These are phyloP conservation scores for Linum tenue DNA, from an alignment of 345 rosid species.

Conservation along the genomic window DNA sequence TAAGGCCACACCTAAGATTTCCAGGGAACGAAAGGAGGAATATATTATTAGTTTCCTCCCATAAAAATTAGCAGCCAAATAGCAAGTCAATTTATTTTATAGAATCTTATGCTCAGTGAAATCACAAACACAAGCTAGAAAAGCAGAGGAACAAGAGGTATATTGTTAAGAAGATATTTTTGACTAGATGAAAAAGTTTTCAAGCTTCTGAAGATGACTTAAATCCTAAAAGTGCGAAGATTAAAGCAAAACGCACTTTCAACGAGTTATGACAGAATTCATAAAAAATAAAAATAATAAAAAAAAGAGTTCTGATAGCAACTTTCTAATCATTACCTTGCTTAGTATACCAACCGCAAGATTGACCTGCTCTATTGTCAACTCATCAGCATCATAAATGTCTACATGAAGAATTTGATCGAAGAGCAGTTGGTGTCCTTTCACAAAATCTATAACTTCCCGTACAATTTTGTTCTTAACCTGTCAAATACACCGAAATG, in stretches of 20 bases:
- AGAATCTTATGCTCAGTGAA: neutral
- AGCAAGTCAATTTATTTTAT: neutral
- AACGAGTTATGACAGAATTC: neutral
- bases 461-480: slow-evolving; percentile 85
- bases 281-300: neutral
- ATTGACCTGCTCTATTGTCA: slow-evolving; percentile 76
- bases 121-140: too few relatives aligned
- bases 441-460: slow-evolving; percentile 69
- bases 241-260: neutral
- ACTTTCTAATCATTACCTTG: slow-evolving; percentile 39
- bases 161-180: too few relatives aligned
- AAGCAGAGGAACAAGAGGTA: too few relatives aligned
- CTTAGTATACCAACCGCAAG: slow-evolving; percentile 85
- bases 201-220: neutral
- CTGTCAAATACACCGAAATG: slow-evolving; percentile 27
- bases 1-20: slow-evolving; percentile 77
- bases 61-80: neutral
- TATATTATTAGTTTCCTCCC: neutral
- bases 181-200: neutral
- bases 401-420: slow-evolving; percentile 81
- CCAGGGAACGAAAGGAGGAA: neutral
- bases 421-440: slow-evolving; percentile 65
- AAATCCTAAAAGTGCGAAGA: neutral
- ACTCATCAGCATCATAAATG: slow-evolving; percentile 52
- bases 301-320: neutral